Evolutionary conservation across 139 green algal genomes (phyloP).

Genomic region (Coelastrella sp.): DNA sequence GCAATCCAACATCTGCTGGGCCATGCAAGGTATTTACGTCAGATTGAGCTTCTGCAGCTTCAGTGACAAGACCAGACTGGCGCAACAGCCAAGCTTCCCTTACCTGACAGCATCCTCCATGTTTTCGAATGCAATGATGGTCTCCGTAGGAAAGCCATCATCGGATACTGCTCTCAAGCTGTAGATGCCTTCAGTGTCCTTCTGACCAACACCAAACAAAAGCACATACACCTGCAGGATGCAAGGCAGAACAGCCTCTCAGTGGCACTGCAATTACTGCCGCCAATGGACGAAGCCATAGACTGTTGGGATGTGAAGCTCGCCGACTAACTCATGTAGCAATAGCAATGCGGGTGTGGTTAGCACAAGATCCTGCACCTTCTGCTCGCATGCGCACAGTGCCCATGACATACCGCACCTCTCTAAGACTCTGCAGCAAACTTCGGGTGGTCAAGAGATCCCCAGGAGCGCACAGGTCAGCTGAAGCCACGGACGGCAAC

Average conservation of each 20-base stretch:
- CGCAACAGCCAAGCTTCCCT: no score
- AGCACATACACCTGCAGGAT: slow-evolving; percentile 76
- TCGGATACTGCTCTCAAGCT: slow-evolving; percentile 66
- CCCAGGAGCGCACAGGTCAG: background rate
- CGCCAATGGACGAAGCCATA: no score
- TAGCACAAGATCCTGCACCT: no score
- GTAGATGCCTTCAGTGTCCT: slow-evolving; percentile 91
- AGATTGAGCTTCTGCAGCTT: no score
- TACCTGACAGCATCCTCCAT: slow-evolving; percentile 78
- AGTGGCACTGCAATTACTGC: no score
- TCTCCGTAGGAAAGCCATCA: slow-evolving; percentile 82
- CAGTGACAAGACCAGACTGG: no score
- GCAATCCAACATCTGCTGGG: no score
- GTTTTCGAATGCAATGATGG: slow-evolving; percentile 87
- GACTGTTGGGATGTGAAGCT: no score
- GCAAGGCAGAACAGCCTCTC: no score
- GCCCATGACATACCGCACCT: slow-evolving; percentile 48
- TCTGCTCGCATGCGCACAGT: background rate
- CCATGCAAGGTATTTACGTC: no score
- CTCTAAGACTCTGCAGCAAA: slow-evolving; percentile 22
- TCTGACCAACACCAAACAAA: slow-evolving; percentile 81
- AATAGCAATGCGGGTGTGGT: no score
- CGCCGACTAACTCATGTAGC: no score
- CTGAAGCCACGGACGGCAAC: background rate
- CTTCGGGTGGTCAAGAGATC: background rate